phyloP scores from a whole-genome alignment of 1,284 basidiomycete genomes.

The Thecaphora thlaspeos region DNA sequence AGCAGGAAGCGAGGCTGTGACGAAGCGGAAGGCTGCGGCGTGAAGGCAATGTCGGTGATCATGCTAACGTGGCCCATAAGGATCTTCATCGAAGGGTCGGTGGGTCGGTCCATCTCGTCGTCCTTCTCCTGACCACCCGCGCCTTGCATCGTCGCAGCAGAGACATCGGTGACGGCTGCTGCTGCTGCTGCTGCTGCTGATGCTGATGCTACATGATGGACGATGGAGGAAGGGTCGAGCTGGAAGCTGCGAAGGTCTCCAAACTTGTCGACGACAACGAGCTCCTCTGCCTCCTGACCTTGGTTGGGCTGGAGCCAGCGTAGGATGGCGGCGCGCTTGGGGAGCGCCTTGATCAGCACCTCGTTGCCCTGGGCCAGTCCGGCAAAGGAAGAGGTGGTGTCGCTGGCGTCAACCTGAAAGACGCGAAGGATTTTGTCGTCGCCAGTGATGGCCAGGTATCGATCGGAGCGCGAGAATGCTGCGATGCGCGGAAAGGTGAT shows the following conservation, averaged over 20 bases:
- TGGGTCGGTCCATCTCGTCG: conserved; percentile 33
- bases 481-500: conserved; percentile 44
- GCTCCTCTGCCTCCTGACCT: conserved; percentile 22
- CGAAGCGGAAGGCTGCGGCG: conserved; percentile 8
- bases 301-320: conserved; percentile 33
- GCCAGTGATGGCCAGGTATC: conserved; percentile 43
- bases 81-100: conserved; percentile 35
- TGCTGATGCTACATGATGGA: not conserved
- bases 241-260: conserved; percentile 47
- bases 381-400: conserved; percentile 4
- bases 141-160: not conserved
- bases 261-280: conserved; percentile 46
- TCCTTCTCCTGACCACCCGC: conserved; percentile 13
- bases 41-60: conserved; percentile 44
- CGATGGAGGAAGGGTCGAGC: conserved; percentile 8
- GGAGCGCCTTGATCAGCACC: conserved; percentile 39
- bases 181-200: not conserved
- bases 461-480: conserved; percentile 38
- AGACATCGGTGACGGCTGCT: conserved; percentile 3
- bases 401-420: conserved; percentile 21
- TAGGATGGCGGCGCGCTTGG: conserved; percentile 48
- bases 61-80: conserved; percentile 51
- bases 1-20: conserved; percentile 34
- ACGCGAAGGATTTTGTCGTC: conserved; percentile 53
- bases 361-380: conserved; percentile 32